Evolutionary conservation across 805 yeast genomes (phyloP), one percentile per base, ranked within the genome.

Genomic region (Metschnikowia vanudenii): DNA sequence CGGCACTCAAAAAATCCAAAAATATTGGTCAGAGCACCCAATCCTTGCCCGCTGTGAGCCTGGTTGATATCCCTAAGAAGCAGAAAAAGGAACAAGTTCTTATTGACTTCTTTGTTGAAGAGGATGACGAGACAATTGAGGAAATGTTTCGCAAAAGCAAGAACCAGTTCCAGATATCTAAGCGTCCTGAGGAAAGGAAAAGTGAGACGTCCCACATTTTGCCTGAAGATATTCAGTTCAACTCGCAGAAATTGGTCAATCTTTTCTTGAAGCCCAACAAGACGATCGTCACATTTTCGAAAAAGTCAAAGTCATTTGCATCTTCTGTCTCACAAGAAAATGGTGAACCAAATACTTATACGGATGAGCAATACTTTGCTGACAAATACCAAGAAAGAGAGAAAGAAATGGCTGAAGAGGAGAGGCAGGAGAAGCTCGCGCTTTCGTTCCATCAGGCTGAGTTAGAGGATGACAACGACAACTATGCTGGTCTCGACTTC

Each of bases 291-390:
- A 52, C 53, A 41, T 59, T 58, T 33, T 36, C 53, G 13, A 34
- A 35, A 11, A 36, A 39, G 17, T 16, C 48, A 3, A 24, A 20
- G n/a, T 4, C 18, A n/a, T 7, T 22, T 20, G 13, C 11, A 7
- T 2, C 36, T 13, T 30, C 17, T 4, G 45, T 33, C 6, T n/a
- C 16, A n/a, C 31, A 12, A 31, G 26, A n/a, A 6, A 49, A 44
- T 3, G 33, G 28, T 7, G 51, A 52, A 29, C 64, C 47, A 8
- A 29, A 51, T 26, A 45, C 71, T 24, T 72, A 54, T 69, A 72
- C 85, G 0, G 90, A 87, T 58, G 88, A 84, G 50, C 74, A 79
- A 29, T 85, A 75, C 57, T 88, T 91, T 85, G 92, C 94, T 1
- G 73, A 71, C 28, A 81, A 77, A 56, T 85, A 82, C 61, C 37